Evolutionary conservation across 106 monocot genomes (phyloP), one percentile per base, ranked within the genome.

Genomic region (Dendrobium nobile): DNA sequence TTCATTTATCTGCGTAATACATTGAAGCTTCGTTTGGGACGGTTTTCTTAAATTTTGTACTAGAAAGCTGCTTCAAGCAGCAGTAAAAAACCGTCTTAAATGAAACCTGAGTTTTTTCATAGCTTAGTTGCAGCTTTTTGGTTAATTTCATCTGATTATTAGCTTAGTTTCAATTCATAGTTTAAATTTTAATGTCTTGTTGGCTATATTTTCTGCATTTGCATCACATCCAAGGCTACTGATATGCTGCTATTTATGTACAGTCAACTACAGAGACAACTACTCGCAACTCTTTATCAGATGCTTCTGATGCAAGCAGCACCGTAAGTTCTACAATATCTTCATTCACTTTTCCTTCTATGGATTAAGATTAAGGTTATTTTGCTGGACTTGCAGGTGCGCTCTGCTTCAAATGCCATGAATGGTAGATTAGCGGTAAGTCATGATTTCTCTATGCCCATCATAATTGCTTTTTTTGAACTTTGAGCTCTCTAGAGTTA

Each of bases 351-450:
- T 44, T 41, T 44, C 16, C 47, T 41, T 80, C 26, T 44, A 67
- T 56, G 43, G 7, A 19, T 15, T 22, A 55, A 37, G 4, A 31
- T 28, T 73, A 42, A 77, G 15, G 44, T 54, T 47, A 77, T 43
- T 22, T 54, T 4, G 79, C 40, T 84, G 33, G 56, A 37, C 19
- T 83, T 88, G 58, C 73, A 88, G 88, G 83, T 76, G 37, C 82
- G 73, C 54, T 67, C 73, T 72, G 78, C 40, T 3, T 15, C 75
- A 31, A 81, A 28, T 80, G 59, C 41, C 19, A 40, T 74, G 37
- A 75, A 73, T n/a, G 81, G 78, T 67, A 83, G 88, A 82, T 67
- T 73, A 26, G 88, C 82, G 41, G 88, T 88, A 83, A 85, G 79
- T 80, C 54, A 26, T 61, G 27, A 5, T 33, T 33, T n/a, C 73